Evolutionary conservation across 805 yeast species (phyloP).

Genomic region (Hanseniaspora taiwanica): DNA sequence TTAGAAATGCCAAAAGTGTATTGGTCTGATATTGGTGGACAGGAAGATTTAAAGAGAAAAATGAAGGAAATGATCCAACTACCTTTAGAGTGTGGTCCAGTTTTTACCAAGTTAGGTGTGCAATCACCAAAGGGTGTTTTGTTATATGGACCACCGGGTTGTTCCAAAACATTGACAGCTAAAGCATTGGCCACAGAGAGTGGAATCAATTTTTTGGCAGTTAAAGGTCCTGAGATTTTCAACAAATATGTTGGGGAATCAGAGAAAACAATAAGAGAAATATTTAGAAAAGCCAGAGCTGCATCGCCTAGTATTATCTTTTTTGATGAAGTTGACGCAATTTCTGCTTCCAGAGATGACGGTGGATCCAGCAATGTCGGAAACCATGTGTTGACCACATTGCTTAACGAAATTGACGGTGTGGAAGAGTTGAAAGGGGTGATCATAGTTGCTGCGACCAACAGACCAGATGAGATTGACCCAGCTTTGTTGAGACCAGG

Average conservation of each 20-base stretch:
- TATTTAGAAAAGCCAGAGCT: conserved; percentile 85
- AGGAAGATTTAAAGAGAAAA: conserved; percentile 65
- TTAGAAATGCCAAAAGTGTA: conserved; percentile 87
- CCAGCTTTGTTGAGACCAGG: conserved; percentile 93
- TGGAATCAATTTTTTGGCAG: conserved; percentile 85
- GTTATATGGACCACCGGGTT: conserved; percentile 96
- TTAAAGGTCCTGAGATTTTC: conserved; percentile 92
- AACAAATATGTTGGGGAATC: conserved; percentile 95
- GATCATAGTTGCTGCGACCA: conserved; percentile 90
- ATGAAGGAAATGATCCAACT: conserved; percentile 83
- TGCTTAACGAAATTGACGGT: conserved; percentile 93
- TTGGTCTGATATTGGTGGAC: conserved; percentile 97
- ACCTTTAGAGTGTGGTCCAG: conserved; percentile 71
- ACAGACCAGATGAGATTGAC: conserved; percentile 87
- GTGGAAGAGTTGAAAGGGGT: conserved; percentile 92
- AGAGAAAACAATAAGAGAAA: conserved; percentile 85
- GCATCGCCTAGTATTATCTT: conserved; percentile 91
- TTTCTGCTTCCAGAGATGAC: conserved; percentile 63
- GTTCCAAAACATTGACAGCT: conserved; percentile 90
- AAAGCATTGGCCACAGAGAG: conserved; percentile 93
- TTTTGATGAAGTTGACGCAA: conserved; percentile 94
- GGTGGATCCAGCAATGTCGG: conserved; percentile 52
- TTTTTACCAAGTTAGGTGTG: conserved; percentile 68
- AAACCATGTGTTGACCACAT: conserved; percentile 76
- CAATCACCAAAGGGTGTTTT: conserved; percentile 87